A percentile compares a stretch with the other conserved stretches of the same genome.
phyloP scores from a whole-genome alignment of 345 rosid genomes.

The Gossypium sturtianum region DNA sequence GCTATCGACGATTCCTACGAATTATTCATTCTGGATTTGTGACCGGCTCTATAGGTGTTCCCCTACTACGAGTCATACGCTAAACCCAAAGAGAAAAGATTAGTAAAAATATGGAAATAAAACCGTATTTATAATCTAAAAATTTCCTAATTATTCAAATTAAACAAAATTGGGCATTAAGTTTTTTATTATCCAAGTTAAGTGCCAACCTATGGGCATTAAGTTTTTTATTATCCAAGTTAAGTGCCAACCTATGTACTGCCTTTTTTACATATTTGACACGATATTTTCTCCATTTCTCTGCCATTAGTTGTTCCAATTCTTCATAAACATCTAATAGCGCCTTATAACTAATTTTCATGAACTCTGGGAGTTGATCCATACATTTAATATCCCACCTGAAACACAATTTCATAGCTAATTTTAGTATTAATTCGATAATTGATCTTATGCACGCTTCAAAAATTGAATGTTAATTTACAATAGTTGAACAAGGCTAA shows the following conservation, averaged over 20 bases:
- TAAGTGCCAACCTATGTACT: neutral
- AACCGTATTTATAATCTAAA: too few species aligned
- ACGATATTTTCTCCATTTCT: neutral
- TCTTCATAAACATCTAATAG: constrained; percentile 6
- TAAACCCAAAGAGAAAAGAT: too few species aligned
- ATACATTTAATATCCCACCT: neutral
- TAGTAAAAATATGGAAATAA: too few species aligned
- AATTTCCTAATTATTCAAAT: too few species aligned
- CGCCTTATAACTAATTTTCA: constrained; percentile 2
- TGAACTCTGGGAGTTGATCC: neutral
- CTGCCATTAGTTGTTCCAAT: neutral
- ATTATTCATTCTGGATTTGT: too few species aligned
- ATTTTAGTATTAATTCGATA: neutral
- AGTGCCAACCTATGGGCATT: neutral
- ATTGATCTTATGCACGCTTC: neutral
- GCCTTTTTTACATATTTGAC: neutral
- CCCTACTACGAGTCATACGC: too few species aligned
- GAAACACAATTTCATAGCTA: neutral
- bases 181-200: neutral
- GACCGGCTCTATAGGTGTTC: too few species aligned
- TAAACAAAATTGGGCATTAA: neutral
- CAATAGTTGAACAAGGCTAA: neutral
- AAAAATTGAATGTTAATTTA: neutral
- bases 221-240: neutral
- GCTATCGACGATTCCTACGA: too few species aligned